Evolutionary conservation across 805 yeast genomes (phyloP).

Genomic region (Wickerhamomyces canadensis): DNA sequence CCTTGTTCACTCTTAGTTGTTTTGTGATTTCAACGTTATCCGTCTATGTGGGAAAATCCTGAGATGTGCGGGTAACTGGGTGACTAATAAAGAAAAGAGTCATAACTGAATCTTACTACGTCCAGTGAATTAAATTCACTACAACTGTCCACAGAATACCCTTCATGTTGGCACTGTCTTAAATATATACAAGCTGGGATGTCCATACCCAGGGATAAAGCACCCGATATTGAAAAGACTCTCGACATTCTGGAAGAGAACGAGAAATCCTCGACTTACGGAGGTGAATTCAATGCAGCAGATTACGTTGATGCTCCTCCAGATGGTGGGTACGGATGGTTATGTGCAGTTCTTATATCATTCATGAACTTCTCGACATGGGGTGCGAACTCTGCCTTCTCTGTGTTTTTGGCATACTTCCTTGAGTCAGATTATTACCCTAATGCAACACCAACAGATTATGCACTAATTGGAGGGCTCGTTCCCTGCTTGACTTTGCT

Average conservation of each 20-base stretch:
- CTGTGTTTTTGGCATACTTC: constrained; percentile 49
- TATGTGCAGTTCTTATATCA: constrained; percentile 31
- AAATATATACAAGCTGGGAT: too few species aligned
- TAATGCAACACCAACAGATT: constrained; percentile 46
- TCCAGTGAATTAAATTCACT: too few species aligned
- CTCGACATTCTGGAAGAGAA: background rate
- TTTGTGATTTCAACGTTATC: too few species aligned
- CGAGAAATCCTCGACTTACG: constrained; percentile 4
- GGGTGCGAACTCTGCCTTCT: constrained; percentile 43
- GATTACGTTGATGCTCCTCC: constrained; percentile 36
- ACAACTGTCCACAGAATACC: too few species aligned
- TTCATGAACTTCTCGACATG: constrained; percentile 25
- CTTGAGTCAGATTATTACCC: constrained; percentile 35
- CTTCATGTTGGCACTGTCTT: too few species aligned
- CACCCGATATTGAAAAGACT: too few species aligned
- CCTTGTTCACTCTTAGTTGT: background rate
- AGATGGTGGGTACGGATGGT: constrained; percentile 48
- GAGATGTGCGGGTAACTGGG: too few species aligned
- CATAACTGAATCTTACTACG: too few species aligned
- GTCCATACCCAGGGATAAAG: too few species aligned
- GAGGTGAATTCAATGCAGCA: constrained; percentile 21
- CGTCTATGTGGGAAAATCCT: background rate
- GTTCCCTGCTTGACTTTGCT: constrained; percentile 45
- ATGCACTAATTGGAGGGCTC: constrained; percentile 52
- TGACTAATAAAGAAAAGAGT: too few species aligned